Conservation (phyloP, 441 rosid genomes). For the Erodium trifolium region DNA sequence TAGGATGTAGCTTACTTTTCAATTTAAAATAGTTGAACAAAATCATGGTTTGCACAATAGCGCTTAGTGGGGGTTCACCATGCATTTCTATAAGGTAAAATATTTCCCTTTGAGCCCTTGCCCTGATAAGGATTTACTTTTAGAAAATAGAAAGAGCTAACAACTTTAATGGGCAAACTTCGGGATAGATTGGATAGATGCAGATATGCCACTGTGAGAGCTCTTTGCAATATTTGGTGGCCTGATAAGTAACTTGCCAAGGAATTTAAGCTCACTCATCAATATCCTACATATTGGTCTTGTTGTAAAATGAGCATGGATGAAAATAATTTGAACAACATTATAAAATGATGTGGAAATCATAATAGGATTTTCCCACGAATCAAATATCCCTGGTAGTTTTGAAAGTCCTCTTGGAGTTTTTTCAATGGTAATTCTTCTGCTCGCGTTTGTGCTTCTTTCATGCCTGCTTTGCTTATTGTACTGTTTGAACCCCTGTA, state of each 20-base stretch:
- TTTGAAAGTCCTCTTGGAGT: slow-evolving; percentile 10
- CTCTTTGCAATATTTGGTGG: not conserved
- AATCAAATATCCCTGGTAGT: not conserved
- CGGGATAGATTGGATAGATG: not conserved
- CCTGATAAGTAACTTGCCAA: not conserved
- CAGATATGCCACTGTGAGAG: not conserved
- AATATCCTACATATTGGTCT: not conserved
- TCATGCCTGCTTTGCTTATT: slow-evolving; percentile 4
- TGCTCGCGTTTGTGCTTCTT: slow-evolving; percentile 12
- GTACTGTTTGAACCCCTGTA: slow-evolving; percentile 26
- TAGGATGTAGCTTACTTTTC: not conserved
- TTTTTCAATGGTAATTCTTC: slow-evolving; percentile 7
- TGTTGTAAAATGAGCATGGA: not conserved
- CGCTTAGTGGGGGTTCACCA: not conserved
- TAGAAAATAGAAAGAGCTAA: slow-evolving; percentile 1
- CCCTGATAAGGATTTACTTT: not conserved
- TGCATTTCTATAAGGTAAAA: not conserved
- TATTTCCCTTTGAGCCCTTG: not conserved
- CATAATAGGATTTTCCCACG: not conserved
- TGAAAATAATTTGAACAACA: not conserved
- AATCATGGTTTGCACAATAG: not conserved
- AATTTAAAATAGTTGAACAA: not conserved
- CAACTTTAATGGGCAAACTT: not conserved
- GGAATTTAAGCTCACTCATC: not conserved
- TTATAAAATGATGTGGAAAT: not conserved